phyloP scores from a whole-genome alignment of 2,329 filamentous ascomycete species.

The Aspergillus fijiensis region DNA sequence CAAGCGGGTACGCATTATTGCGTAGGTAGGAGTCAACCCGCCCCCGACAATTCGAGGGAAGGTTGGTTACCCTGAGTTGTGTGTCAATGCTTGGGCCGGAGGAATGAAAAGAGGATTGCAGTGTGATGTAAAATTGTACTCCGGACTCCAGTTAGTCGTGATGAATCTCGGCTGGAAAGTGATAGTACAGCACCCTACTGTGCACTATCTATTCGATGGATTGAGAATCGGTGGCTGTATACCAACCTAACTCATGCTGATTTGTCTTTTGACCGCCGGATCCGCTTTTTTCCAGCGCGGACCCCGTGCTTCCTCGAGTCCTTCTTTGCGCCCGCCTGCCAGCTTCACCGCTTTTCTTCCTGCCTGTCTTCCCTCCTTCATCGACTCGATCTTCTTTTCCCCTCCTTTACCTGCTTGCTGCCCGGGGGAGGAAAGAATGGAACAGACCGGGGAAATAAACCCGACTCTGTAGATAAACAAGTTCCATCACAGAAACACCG shows the following conservation, averaged over 20 bases:
- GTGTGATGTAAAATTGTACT: neutral
- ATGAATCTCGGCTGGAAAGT: no score
- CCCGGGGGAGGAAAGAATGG: neutral
- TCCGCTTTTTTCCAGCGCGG: slow-evolving; percentile 3
- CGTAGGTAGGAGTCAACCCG: slow-evolving; percentile 10
- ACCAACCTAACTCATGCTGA: neutral
- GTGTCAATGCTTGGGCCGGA: neutral
- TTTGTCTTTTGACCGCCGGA: slow-evolving; percentile 10
- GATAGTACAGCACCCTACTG: no score
- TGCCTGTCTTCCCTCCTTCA: neutral
- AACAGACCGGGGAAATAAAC: neutral
- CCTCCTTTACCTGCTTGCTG: neutral
- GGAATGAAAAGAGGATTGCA: neutral
- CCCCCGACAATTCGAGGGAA: neutral
- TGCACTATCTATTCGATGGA: no score
- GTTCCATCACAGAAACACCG: neutral
- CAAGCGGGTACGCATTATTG: slow-evolving; percentile 15
- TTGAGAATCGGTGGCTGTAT: no score
- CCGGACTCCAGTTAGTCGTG: no score
- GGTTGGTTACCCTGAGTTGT: no score
- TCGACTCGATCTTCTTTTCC: neutral
- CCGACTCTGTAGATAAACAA: neutral
- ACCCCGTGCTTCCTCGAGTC: neutral
- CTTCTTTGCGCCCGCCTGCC: neutral
- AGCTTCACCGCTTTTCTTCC: slow-evolving; percentile 23